Evolutionary conservation across 768 basidiomycete genomes (phyloP).

Genomic region (Phaffia australis): DNA sequence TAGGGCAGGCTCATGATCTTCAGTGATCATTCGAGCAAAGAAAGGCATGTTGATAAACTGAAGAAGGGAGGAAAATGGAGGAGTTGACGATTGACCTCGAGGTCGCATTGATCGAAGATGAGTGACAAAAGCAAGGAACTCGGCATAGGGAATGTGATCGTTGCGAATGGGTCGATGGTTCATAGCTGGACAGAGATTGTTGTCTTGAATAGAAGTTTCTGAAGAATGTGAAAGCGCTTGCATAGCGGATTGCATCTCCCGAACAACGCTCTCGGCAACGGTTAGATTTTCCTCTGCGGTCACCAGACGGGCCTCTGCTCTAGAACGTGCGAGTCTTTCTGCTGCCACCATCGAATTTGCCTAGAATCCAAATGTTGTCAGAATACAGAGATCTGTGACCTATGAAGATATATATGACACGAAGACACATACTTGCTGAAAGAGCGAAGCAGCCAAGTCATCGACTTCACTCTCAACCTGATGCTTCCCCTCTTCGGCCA

Average conservation of each 20-base stretch:
- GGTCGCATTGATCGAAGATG: constrained; percentile 65
- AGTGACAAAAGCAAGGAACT: constrained; percentile 64
- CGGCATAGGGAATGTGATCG: constrained; percentile 64
- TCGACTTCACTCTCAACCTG: constrained; percentile 91
- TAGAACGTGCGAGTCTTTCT: constrained; percentile 58
- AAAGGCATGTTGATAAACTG: constrained; percentile 63
- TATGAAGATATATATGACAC: not conserved
- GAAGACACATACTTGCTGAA: constrained; percentile 43
- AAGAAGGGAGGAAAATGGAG: constrained; percentile 44
- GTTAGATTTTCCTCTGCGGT: constrained; percentile 65
- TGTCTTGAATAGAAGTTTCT: not conserved
- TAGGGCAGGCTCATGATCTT: constrained; percentile 88
- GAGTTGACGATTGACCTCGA: constrained; percentile 41
- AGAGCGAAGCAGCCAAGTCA: constrained; percentile 79
- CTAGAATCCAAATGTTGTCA: constrained; percentile 39
- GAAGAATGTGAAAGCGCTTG: constrained; percentile 45
- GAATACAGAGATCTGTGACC: no score
- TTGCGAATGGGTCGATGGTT: constrained; percentile 33
- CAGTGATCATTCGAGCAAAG: constrained; percentile 57
- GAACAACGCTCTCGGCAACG: constrained; percentile 76
- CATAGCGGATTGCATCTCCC: constrained; percentile 73
- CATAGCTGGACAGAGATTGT: not conserved
- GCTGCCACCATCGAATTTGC: constrained; percentile 98
- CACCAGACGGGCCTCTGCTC: constrained; percentile 62
- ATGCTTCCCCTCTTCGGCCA: constrained; percentile 69